phyloP scores from a whole-genome alignment of 352 stramenopile genomes.

The Discostella stelligera region DNA sequence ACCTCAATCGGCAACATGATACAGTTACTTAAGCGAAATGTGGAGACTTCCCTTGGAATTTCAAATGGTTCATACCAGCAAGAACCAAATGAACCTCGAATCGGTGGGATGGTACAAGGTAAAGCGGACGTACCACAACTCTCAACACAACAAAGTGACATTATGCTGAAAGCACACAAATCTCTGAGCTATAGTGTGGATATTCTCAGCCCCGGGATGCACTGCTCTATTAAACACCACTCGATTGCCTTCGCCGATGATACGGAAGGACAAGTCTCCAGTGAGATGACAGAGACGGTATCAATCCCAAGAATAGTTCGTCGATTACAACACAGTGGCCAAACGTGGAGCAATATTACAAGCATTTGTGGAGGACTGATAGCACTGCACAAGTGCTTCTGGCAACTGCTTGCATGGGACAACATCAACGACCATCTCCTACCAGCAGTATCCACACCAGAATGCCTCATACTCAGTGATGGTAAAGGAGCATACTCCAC shows the following conservation, averaged over 20 bases:
- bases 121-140: slow-evolving; percentile 29
- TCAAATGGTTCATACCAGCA: slow-evolving; percentile 13
- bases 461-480: background rate
- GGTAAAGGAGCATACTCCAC: background rate
- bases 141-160: slow-evolving; percentile 5
- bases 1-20: background rate
- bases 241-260: slow-evolving; percentile 36
- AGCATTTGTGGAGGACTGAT: background rate
- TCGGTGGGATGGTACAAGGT: slow-evolving; percentile 26
- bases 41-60: slow-evolving; percentile 22
- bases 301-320: background rate
- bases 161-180: slow-evolving; percentile 15
- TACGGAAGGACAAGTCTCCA: slow-evolving; percentile 10
- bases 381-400: slow-evolving; percentile 7
- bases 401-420: slow-evolving; percentile 13
- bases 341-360: background rate
- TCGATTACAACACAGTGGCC: background rate
- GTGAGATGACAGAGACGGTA: background rate
- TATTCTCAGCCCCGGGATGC: background rate
- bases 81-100: background rate
- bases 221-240: slow-evolving; percentile 2
- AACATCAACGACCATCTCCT: too few species aligned
- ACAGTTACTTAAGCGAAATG: background rate
- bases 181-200: background rate
- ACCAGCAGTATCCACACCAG: background rate